phyloP scores from a whole-genome alignment of 306 rosid species.

The Rosa persica region DNA sequence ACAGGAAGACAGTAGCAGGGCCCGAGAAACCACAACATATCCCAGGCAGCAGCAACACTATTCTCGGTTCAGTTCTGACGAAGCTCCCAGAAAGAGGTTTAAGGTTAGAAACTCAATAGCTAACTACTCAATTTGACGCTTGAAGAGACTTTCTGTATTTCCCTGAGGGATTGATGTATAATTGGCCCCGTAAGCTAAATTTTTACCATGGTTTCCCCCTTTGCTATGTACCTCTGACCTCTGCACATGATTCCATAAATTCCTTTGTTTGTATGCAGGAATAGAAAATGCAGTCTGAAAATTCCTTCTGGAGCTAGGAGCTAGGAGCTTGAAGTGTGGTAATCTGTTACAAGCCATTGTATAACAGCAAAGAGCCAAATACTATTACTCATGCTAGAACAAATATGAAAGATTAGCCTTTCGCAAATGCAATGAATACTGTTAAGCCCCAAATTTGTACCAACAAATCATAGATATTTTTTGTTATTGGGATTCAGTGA shows the following conservation, averaged over 20 bases:
- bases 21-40: conserved; percentile 36
- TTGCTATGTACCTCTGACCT: not conserved
- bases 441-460: not conserved
- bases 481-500: not conserved
- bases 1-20: conserved; percentile 36
- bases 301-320: not conserved
- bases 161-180: not conserved
- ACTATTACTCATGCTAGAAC: not conserved
- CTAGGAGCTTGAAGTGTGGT: conserved; percentile 12
- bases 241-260: conserved; percentile 26
- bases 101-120: conserved; percentile 48
- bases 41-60: conserved; percentile 28
- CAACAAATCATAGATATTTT: not conserved
- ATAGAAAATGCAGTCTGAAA: conserved; percentile 25
- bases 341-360: not conserved
- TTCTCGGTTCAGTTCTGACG: conserved; percentile 33
- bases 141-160: not conserved
- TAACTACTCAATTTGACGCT: not conserved
- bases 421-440: not conserved
- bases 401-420: not conserved
- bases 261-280: conserved; percentile 49
- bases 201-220: not conserved
- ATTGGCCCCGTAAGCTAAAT: not conserved
- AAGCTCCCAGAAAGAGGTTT: conserved; percentile 82
- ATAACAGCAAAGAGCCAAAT: not conserved